Base-by-base conservation (phyloP, 108 stramenopile species). In the Pseudonitzschia pungens region DNA sequence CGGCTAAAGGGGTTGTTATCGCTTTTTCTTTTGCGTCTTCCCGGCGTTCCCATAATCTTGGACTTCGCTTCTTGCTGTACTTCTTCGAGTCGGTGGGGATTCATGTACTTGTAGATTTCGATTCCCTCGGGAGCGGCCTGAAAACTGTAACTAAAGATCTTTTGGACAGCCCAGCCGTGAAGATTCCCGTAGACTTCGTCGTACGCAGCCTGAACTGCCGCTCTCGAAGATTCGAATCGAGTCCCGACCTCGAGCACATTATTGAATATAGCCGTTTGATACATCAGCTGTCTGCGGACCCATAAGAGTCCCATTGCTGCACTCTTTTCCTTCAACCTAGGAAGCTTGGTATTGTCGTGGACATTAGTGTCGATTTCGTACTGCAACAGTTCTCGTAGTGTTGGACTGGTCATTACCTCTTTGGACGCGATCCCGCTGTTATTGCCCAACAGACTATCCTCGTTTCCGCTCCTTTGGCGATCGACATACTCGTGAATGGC, bases 131-230 rank as follows among this genome's bases (percentile, higher is more conserved):
- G 90, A 18, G 90, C 85, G 10, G 90, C 81, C 59, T 86, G 80
- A 66, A 91, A 88, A 28, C 86, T 86, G 65, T 85, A 84, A 42
- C 70, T 86, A 71, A 89, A 86, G 67, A 92, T 92, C 74, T 89
- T 83, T 58, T 87, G 81, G 15, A 88, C 82, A 16, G 87, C 79
- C 87, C 89, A 92, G 5, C 86, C 86, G 63, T 92, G 92, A 68
- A 73, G 88, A 43, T 73, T 68, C 20, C 68, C 83, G 64, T 92
- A 92, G 2, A 87, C 82, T 58, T 79, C 71, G 45, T 64, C 42
- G 70, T 92, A 92, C 7, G 91, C 91, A 15, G 83, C 80, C 20
- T 70, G 68, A 16, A 87, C 87, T 0, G 88, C 88, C 40, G 42
- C 72, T 26, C 57, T 67, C 12, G 80, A 52, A n/a, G 71, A 58